Evolutionary conservation across 2,329 filamentous ascomycete genomes (phyloP).

Genomic region (Tolypocladium tropicale): DNA sequence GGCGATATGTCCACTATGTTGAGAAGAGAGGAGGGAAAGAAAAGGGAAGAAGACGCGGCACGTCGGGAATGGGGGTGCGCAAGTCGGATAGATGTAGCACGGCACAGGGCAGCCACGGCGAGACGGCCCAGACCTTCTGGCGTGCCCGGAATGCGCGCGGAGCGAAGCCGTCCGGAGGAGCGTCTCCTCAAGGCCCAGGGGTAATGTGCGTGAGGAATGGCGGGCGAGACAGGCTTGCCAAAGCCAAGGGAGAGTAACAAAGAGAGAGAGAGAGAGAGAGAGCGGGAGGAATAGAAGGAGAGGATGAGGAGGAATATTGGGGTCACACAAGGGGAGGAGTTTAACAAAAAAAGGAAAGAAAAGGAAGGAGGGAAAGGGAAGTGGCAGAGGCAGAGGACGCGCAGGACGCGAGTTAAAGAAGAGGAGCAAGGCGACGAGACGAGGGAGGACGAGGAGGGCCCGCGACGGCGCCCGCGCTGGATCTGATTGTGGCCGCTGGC

Average conservation of each 20-base stretch:
- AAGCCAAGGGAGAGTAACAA: slow-evolving; percentile 5
- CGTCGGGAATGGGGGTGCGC: neutral
- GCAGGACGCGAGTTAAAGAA: neutral
- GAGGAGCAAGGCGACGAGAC: neutral
- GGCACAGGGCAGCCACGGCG: neutral
- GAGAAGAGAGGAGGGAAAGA: neutral
- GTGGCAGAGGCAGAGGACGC: neutral
- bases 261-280: slow-evolving; percentile 1
- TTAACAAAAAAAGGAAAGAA: no score
- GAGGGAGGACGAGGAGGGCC: neutral
- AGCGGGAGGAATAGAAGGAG: neutral
- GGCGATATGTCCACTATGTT: neutral
- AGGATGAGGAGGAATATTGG: no score
- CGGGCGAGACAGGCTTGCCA: slow-evolving; percentile 21
- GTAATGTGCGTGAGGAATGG: slow-evolving; percentile 22
- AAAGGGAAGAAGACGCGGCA: neutral
- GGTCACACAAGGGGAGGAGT: no score
- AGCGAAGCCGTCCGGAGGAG: slow-evolving; percentile 4
- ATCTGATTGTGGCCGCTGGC: neutral
- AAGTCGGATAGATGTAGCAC: slow-evolving; percentile 2
- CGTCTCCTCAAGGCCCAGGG: slow-evolving; percentile 17
- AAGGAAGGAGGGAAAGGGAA: neutral
- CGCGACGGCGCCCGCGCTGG: neutral
- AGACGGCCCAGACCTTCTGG: neutral
- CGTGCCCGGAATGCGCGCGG: slow-evolving; percentile 6